Percentiles rank a stretch among this genome's conserved stretches.
phyloP scores from a whole-genome alignment of 2,329 filamentous ascomycete species.

The Calcarisporium arbuscula region DNA sequence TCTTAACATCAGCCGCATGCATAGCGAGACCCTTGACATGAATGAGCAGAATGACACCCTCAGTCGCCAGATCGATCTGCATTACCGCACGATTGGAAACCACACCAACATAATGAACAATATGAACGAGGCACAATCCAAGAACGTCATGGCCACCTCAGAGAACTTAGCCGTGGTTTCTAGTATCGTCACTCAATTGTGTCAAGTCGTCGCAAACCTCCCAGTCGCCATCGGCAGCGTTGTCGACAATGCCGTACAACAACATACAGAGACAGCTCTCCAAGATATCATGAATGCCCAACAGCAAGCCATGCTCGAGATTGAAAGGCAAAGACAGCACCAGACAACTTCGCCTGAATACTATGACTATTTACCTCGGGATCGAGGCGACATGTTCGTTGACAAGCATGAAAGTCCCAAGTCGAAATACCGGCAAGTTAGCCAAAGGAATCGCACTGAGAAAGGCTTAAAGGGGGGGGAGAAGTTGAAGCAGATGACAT shows the following conservation, averaged over 20 bases:
- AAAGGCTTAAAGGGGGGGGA: no score
- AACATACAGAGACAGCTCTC: conserved; percentile 15
- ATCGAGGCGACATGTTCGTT: no score
- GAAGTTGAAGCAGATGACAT: no score
- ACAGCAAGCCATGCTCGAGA: conserved; percentile 14
- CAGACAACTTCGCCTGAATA: no score
- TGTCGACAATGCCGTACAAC: conserved; percentile 16
- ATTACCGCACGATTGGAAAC: conserved; percentile 14
- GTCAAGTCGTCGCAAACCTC: conserved; percentile 17
- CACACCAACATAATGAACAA: conserved; percentile 12
- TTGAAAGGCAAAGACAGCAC: no score
- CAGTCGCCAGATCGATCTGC: conserved; percentile 20
- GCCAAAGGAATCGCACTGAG: no score
- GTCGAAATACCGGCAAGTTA: no score
- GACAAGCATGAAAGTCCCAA: no score
- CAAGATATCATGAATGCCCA: conserved; percentile 15
- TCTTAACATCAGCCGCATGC: conserved; percentile 17
- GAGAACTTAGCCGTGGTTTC: conserved; percentile 16
- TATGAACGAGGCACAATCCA: conserved; percentile 14
- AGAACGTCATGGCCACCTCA: conserved; percentile 7
- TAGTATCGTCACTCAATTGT: conserved; percentile 17
- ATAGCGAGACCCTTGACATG: conserved; percentile 11
- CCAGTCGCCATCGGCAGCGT: conserved; percentile 18
- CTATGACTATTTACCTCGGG: no score
- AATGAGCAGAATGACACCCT: conserved; percentile 19